Percentiles rank a stretch among this genome's conserved stretches.
phyloP scores from a whole-genome alignment of 2,329 filamentous ascomycete genomes.

The Aspergillus uvarum region DNA sequence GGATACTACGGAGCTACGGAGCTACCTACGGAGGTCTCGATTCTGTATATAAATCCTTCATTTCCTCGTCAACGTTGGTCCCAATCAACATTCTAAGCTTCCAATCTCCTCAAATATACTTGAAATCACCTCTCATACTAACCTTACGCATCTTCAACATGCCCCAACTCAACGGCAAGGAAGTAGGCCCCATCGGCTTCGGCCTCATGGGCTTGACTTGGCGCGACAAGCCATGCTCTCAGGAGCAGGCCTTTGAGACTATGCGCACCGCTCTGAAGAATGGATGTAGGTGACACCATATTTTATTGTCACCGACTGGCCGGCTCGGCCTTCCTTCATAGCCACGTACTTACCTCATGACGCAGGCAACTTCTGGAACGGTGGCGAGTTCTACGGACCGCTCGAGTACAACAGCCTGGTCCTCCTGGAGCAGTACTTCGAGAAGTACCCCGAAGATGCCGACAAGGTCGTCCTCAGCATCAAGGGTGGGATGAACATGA shows the following conservation, averaged over 20 bases:
- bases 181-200: neutral
- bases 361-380: conserved; percentile 58
- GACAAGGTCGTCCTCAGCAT: conserved; percentile 61
- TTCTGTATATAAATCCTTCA: neutral
- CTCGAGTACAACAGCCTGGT: conserved; percentile 59
- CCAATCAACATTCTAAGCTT: neutral
- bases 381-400: conserved; percentile 64
- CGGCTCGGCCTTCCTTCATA: neutral
- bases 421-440: conserved; percentile 63
- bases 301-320: neutral
- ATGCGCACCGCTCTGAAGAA: conserved; percentile 55
- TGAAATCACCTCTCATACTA: neutral
- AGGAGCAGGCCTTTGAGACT: conserved; percentile 48
- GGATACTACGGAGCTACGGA: neutral
- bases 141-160: neutral
- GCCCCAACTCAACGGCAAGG: neutral
- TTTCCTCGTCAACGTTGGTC: neutral
- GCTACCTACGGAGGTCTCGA: too few relatives aligned
- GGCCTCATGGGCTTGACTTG: conserved; percentile 30
- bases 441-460: conserved; percentile 63
- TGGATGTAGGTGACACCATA: conserved; percentile 21
- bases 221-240: conserved; percentile 28
- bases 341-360: neutral
- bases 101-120: neutral
- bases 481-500: conserved; percentile 55